A percentile compares a stretch with the other conserved stretches of the same genome.
These are phyloP conservation scores for Ulvella scutata DNA, from an alignment of 139 green algal genomes.

Conservation along the genomic window DNA sequence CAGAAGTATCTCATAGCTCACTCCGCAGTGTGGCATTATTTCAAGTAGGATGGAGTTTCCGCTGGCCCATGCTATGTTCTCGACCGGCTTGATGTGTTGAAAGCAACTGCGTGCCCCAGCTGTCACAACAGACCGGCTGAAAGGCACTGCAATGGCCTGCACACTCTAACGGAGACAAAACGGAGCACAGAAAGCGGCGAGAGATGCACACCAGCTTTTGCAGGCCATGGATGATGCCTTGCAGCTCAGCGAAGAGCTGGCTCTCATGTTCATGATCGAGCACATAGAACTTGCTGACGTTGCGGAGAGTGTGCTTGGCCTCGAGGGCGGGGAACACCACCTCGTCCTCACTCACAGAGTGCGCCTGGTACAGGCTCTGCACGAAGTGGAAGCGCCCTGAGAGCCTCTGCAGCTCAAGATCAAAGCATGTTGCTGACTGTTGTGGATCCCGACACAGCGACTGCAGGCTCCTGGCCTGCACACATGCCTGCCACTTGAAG, in stretches of 20 bases:
- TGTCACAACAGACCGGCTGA: too few species aligned
- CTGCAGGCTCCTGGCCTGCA: too few species aligned
- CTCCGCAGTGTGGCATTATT: too few species aligned
- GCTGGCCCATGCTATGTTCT: too few species aligned
- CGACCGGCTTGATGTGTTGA: too few species aligned
- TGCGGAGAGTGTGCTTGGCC: slow-evolving; percentile 79
- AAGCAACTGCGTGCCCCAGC: too few species aligned
- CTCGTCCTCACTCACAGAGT: slow-evolving; percentile 74
- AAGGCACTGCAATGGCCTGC: too few species aligned
- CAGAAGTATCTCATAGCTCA: too few species aligned
- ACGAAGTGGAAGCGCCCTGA: slow-evolving; percentile 86
- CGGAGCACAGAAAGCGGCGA: too few species aligned
- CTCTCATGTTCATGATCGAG: slow-evolving; percentile 93
- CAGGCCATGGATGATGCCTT: slow-evolving; percentile 7
- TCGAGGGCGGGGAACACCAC: slow-evolving; percentile 97
- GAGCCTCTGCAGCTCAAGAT: slow-evolving; percentile 45
- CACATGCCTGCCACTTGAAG: too few species aligned
- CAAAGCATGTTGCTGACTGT: not conserved
- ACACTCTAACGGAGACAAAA: too few species aligned
- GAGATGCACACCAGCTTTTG: not conserved
- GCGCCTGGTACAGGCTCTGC: slow-evolving; percentile 52
- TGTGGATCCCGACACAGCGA: not conserved
- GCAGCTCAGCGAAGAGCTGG: slow-evolving; percentile 62
- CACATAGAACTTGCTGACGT: slow-evolving; percentile 90
- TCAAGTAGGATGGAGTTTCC: too few species aligned